phyloP scores from a whole-genome alignment of 1,139 yeast species.

The Saccharomyces hybrid region DNA sequence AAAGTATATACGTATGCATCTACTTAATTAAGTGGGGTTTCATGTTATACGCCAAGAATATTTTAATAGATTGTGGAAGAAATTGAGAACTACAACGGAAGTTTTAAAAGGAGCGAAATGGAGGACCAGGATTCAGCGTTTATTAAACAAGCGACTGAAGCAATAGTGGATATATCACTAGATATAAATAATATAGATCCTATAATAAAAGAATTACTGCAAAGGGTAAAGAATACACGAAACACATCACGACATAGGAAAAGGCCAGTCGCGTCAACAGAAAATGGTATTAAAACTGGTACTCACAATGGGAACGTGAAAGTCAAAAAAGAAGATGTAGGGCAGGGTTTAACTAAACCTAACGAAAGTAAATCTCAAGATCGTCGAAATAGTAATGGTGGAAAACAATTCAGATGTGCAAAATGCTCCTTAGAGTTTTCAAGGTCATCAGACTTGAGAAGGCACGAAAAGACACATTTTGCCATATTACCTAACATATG shows the following conservation, averaged over 20 bases:
- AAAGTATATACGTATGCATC: not conserved
- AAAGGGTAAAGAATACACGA: slow-evolving; percentile 16
- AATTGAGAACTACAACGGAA: not conserved
- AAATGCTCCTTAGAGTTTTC: slow-evolving; percentile 26
- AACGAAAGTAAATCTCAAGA: not conserved
- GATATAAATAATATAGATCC: slow-evolving; percentile 22
- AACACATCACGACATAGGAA: not conserved
- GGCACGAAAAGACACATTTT: slow-evolving; percentile 29
- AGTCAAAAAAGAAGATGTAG: slow-evolving; percentile 4
- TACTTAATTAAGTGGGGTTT: not conserved
- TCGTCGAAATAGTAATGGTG: slow-evolving; percentile 2
- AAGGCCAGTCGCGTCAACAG: not conserved
- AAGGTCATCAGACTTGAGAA: slow-evolving; percentile 27
- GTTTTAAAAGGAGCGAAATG: not conserved
- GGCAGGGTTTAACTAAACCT: not conserved
- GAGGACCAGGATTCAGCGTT: slow-evolving; percentile 22
- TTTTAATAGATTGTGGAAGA: not conserved
- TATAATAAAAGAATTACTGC: slow-evolving; percentile 19
- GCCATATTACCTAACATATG: slow-evolving; percentile 43
- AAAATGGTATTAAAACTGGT: not conserved
- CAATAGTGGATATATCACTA: slow-evolving; percentile 20
- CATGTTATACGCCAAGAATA: not conserved
- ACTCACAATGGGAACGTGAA: not conserved
- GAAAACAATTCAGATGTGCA: slow-evolving; percentile 18
- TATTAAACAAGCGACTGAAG: slow-evolving; percentile 25